A percentile compares a stretch with the other conserved stretches of the same genome.
These are phyloP conservation scores for Aegilops speltoides DNA, from an alignment of 176 grass and related monocot species.

Conservation along the genomic window DNA sequence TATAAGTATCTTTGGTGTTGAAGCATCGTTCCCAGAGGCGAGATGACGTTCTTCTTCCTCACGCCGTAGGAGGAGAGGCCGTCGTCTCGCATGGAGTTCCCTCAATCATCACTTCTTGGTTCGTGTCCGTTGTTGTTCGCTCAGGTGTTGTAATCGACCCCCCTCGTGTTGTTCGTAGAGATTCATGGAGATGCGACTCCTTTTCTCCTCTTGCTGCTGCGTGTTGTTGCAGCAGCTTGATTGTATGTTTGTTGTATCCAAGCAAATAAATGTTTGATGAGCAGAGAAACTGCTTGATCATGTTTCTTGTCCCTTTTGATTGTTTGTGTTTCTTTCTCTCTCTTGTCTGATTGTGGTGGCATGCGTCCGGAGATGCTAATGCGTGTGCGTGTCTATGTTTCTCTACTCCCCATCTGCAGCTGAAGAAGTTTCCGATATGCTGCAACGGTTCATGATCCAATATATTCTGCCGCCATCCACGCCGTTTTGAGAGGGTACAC, in stretches of 20 bases:
- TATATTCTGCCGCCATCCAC: no score
- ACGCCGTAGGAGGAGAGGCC: constrained; percentile 18
- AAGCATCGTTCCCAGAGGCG: no score
- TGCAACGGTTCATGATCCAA: no score
- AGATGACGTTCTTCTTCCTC: constrained; percentile 11
- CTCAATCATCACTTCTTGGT: constrained; percentile 48
- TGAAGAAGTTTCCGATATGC: no score
- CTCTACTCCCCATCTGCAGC: no score
- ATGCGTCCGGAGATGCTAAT: not conserved
- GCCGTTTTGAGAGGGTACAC: constrained; percentile 57
- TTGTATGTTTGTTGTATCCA: constrained; percentile 3
- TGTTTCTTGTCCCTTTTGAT: not conserved
- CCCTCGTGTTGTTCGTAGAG: no score
- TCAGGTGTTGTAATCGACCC: not conserved
- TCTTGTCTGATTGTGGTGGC: no score
- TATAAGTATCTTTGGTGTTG: no score
- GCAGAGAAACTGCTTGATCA: no score
- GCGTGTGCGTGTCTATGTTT: no score
- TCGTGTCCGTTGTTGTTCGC: not conserved
- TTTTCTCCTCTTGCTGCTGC: not conserved
- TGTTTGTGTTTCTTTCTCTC: not conserved
- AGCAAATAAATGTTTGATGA: constrained; percentile 8
- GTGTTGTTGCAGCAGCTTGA: constrained; percentile 16
- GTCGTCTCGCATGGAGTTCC: constrained; percentile 47
- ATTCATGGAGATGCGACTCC: not conserved